A percentile compares a stretch with the other conserved stretches of the same genome.
Evolutionary conservation across 768 basidiomycete genomes (phyloP).

Genomic region (Leccinum aurantiacum): DNA sequence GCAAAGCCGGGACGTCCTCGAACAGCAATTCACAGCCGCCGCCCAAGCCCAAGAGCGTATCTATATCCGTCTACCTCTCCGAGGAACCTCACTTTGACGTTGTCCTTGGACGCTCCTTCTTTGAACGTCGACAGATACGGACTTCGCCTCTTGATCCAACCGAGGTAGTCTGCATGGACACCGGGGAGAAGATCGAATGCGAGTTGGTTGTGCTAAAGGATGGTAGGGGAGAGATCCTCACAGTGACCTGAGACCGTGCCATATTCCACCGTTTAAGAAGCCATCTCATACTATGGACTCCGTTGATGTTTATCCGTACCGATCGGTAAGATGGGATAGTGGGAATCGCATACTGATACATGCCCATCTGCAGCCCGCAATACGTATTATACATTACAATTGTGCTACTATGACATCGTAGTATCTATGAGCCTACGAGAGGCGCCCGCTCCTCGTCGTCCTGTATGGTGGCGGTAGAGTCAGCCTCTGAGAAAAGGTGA

Average conservation of each 20-base stretch:
- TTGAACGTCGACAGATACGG: constrained; percentile 72
- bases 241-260: constrained; percentile 53
- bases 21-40: constrained; percentile 2
- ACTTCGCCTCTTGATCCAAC: constrained; percentile 84
- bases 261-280: neutral
- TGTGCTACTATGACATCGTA: neutral
- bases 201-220: constrained; percentile 92
- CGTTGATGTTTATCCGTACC: neutral
- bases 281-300: neutral
- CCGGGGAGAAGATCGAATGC: constrained; percentile 87
- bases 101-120: constrained; percentile 85
- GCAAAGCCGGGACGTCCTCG: neutral
- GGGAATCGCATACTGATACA: neutral
- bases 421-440: neutral
- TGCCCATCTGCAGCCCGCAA: neutral
- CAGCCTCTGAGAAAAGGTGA: constrained; percentile 14
- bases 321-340: neutral
- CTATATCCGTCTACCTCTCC: constrained; percentile 75
- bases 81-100: constrained; percentile 97
- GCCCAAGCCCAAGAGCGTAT: constrained; percentile 40
- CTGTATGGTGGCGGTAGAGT: neutral
- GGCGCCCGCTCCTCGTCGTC: no score
- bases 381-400: neutral
- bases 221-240: constrained; percentile 86
- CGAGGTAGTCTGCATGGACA: constrained; percentile 88